Evolutionary conservation across 257 asterid species (phyloP), one percentile per base, ranked within the genome.

Genomic region (Lantana camara): DNA sequence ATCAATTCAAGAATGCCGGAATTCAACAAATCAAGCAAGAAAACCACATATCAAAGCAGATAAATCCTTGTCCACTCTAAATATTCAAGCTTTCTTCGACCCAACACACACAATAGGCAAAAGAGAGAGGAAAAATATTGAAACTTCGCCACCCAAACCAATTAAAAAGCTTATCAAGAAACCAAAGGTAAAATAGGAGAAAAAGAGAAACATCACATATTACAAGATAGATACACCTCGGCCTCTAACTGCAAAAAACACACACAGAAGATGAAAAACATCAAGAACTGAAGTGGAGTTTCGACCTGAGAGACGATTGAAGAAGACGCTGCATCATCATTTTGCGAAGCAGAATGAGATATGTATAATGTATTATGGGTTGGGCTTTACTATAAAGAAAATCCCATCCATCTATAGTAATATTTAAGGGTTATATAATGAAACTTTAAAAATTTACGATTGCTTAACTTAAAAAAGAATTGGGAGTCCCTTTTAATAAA

Each of bases 251-350:
- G 21, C 9, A 57, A 24, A 55, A 10, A 35, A 51, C 17, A 23
- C 37, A 24, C 57, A 19, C 32, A 35, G 11, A 19, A 45, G 37
- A n/a, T 14, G 56, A 27, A 9, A 37, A 65, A 27, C 9, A 20
- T 30, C 14, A 34, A 20, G 51, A 41, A 45, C 27, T 27, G 40
- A 67, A 66, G 68, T 50, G 64, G 65, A 20, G 14, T 34, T 57
- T 1, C 45, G 48, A 85, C 94, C 77, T 73, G 64, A 80, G 77
- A 52, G 78, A 54, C 52, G 79, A 79, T 70, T 77, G 73, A 63
- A 82, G 51, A 21, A 86, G 82, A 64, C 92, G 90, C 70, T 68
- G 75, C 75, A 84, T 73, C 63, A 29, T 75, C 60, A 6, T 14
- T 56, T n/a, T n/a, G n/a, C n/a, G n/a, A n/a, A n/a, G n/a, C n/a